Percentiles rank a stretch among this genome's conserved stretches.
These are phyloP conservation scores for Bonia amplexicaulis DNA, from an alignment of 176 grass and related monocot genomes.

Conservation along the genomic window DNA sequence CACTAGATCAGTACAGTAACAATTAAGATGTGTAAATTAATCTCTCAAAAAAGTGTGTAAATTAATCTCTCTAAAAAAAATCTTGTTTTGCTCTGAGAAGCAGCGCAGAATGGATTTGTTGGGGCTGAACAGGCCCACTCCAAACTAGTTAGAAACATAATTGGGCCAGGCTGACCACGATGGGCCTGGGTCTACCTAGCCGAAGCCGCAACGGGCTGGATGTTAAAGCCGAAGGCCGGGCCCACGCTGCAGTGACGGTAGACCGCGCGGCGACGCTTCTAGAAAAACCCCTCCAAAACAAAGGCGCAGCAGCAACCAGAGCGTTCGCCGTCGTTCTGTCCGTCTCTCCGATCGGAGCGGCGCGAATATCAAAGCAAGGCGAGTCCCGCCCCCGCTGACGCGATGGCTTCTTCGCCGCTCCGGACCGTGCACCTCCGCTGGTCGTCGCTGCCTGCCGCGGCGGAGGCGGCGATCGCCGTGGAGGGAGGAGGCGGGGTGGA, in stretches of 20 bases:
- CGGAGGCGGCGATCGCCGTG: conserved; percentile 5
- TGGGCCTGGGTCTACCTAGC: neutral
- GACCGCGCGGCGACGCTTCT: conserved; percentile 25
- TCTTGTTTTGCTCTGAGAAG: neutral
- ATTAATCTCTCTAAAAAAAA: neutral
- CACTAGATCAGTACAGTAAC: too few species aligned
- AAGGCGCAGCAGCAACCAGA: neutral
- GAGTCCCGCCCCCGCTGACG: neutral
- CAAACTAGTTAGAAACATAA: neutral
- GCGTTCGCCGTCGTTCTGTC: conserved; percentile 21
- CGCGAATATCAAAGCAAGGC: neutral
- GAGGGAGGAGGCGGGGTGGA: conserved; percentile 40
- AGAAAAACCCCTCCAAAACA: neutral
- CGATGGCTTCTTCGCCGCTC: neutral
- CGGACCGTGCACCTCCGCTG: conserved; percentile 20
- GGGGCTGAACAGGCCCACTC: too few species aligned
- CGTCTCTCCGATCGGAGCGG: neutral
- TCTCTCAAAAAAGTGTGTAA: too few species aligned
- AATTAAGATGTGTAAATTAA: too few species aligned
- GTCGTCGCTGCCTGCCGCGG: neutral
- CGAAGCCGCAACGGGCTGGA: neutral
- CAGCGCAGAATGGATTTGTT: neutral
- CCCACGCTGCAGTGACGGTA: neutral
- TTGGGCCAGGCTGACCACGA: rapidly evolving
- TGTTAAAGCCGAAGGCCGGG: neutral